phyloP scores from a whole-genome alignment of 495 filamentous ascomycete genomes.

The Niebla homalea region DNA sequence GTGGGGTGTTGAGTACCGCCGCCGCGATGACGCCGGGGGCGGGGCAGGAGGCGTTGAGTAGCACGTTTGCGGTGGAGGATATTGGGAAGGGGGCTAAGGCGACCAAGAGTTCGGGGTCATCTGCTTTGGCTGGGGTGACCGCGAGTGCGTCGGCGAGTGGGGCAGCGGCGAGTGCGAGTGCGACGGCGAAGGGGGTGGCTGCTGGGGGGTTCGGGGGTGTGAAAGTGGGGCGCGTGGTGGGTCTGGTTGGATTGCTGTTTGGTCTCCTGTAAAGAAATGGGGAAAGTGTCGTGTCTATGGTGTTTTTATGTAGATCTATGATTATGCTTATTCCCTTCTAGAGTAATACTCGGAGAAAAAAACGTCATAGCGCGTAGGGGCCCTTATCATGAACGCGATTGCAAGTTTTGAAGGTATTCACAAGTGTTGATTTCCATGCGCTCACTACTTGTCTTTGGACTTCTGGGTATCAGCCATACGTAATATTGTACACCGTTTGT shows the following conservation, averaged over 20 bases:
- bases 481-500: too few species aligned
- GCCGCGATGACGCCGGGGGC: background rate
- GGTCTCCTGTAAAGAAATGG: background rate
- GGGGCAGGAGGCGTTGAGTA: background rate
- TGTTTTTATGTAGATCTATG: too few species aligned
- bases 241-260: background rate
- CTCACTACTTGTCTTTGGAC: too few species aligned
- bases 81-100: background rate
- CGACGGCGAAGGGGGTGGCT: background rate
- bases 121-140: background rate
- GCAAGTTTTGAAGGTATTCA: too few species aligned
- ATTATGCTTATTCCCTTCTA: too few species aligned
- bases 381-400: too few species aligned
- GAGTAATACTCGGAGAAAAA: too few species aligned
- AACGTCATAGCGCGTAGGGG: too few species aligned
- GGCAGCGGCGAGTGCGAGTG: background rate
- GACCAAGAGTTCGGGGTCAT: background rate
- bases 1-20: background rate
- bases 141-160: slow-evolving; percentile 1
- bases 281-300: too few species aligned
- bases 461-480: too few species aligned
- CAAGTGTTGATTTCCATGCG: too few species aligned
- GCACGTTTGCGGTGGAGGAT: background rate
- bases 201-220: background rate
- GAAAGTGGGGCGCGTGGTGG: background rate